Base-by-base conservation (phyloP, 106 monocot genomes). In the Apostasia shenzhenica region DNA sequence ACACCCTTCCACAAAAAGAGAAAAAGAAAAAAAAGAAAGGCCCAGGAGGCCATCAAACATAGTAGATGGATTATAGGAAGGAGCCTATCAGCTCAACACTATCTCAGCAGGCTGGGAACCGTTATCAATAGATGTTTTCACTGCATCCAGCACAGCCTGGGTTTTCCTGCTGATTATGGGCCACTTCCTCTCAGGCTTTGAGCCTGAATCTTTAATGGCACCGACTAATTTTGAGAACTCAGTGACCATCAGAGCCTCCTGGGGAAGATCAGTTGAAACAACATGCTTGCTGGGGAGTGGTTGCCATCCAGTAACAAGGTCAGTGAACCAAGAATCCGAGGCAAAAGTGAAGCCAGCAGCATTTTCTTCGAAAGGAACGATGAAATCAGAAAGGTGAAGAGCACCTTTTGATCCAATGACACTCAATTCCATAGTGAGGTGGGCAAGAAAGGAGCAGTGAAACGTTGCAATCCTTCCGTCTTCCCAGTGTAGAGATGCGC, bases 141-240 rank as follows among this genome's bases (percentile, higher is more conserved):
- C 68, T 0, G 75, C 68, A 75, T 75, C 75, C 46, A 68, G 2
- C 67, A 75, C 75, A 50, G 54, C 14, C 53, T 75, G 75, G 0
- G 75, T 75, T 68, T 75, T 75, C 75, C 75, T 75, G 3, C 59
- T 68, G 2, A 75, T 45, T 14, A 39, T 45, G 1, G 68, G 68
- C 75, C 75, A 75, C 9, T 68, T 75, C 7, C 0, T 11, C 45
- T 75, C 68, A 1, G 75, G 75, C 68, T 59, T 56, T 41, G 12
- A 41, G 5, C 75, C 75, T 37, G 43, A 57, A 10, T 50, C 75
- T 45, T 70, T 84, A 45, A 88, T 83, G 45, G 41, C 48, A 9
- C 53, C 39, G 14, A 82, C 94, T 48, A 95, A 50, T 48, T 84
- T 82, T 0, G 91, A 66, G 67, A 95, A 95, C 76, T 95, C 94